These are phyloP conservation scores for Penicillium sp. DNA, from an alignment of 2,329 filamentous ascomycete species.

Conservation along the genomic window DNA sequence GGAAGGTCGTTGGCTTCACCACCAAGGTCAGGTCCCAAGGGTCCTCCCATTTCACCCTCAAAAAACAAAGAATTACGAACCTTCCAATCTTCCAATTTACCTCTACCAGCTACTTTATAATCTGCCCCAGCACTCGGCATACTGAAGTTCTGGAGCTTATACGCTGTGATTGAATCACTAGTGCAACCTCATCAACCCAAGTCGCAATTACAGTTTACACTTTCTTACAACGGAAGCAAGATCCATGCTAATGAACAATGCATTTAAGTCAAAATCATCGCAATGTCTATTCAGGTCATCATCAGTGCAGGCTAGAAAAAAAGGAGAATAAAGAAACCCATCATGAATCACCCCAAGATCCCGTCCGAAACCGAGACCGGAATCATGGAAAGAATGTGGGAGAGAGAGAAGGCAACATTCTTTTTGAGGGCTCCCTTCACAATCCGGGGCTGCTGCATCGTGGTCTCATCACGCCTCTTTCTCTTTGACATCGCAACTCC, in stretches of 20 bases:
- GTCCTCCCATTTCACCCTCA: background rate
- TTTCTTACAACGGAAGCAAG: background rate
- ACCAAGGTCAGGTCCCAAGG: background rate
- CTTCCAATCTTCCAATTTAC: background rate
- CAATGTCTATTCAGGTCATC: conserved; percentile 27
- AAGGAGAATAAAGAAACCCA: conserved; percentile 10
- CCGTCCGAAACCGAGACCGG: background rate
- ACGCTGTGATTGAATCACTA: too few relatives aligned
- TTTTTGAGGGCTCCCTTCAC: conserved; percentile 2
- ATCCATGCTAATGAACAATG: conserved; percentile 15
- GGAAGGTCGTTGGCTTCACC: background rate
- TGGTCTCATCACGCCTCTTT: conserved; percentile 18
- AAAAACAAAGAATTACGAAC: background rate
- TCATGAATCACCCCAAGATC: conserved; percentile 11
- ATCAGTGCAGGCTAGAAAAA: conserved; percentile 26
- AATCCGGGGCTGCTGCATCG: conserved; percentile 6
- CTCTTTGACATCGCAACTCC: conserved; percentile 15
- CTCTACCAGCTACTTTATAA: background rate
- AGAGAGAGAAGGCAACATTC: conserved; percentile 2
- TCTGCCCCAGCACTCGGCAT: too few relatives aligned
- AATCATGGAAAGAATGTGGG: conserved; percentile 2
- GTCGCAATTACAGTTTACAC: background rate
- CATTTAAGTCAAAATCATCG: conserved; percentile 20
- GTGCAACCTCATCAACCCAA: background rate
- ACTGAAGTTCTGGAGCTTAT: too few relatives aligned